A percentile compares a stretch with the other conserved stretches of the same genome.
Conservation (phyloP, 371 early-diverging fungal species). For the Parasitella parasitica region DNA sequence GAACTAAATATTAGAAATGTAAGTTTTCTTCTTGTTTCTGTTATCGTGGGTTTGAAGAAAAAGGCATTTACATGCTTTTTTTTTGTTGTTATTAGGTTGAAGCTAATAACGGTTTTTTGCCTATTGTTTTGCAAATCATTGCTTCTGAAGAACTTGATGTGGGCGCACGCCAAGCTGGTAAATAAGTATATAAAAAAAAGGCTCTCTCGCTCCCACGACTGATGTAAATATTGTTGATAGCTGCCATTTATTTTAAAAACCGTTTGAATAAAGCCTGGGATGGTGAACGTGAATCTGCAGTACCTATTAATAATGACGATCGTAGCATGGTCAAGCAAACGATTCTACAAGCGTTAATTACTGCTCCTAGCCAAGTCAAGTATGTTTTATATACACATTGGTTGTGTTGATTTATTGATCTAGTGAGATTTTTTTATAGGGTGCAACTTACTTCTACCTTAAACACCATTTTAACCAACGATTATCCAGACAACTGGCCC, state of each 20-base stretch:
- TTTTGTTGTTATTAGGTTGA: constrained; percentile 62
- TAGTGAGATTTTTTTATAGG: constrained; percentile 30
- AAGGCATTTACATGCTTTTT: too few relatives aligned
- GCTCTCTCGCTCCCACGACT: not conserved
- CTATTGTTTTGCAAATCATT: constrained; percentile 70
- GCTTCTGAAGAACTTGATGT: constrained; percentile 64
- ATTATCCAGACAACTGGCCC: constrained; percentile 86
- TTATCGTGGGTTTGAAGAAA: not conserved
- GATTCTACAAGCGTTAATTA: constrained; percentile 78
- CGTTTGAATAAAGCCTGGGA: constrained; percentile 80
- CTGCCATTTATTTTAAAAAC: constrained; percentile 95
- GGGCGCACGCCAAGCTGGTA: constrained; percentile 80
- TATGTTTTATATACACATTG: constrained; percentile 29
- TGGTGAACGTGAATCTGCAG: constrained; percentile 29
- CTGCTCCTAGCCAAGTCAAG: constrained; percentile 72
- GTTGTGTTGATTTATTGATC: not conserved
- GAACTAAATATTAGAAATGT: constrained; percentile 48
- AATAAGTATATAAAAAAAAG: not conserved
- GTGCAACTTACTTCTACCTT: constrained; percentile 77
- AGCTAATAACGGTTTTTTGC: constrained; percentile 62
- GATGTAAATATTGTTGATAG: constrained; percentile 42
- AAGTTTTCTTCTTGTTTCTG: too few relatives aligned
- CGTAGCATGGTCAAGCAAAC: constrained; percentile 70
- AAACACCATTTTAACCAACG: constrained; percentile 66
- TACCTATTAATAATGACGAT: constrained; percentile 72